Base-by-base conservation (phyloP, 345 rosid species). In the Citrus australasica region DNA sequence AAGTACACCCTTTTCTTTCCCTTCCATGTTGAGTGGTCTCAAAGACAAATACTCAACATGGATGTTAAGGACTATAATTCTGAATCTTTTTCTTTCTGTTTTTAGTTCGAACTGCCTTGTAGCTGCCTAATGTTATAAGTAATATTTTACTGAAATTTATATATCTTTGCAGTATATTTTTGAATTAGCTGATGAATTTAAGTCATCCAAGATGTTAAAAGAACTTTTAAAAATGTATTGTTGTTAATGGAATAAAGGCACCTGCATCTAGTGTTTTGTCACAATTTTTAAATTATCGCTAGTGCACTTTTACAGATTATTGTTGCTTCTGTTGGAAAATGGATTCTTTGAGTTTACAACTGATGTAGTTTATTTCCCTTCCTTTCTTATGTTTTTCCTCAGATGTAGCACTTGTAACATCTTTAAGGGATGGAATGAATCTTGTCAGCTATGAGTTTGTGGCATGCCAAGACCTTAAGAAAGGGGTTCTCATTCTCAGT, bases 391-490 rank as follows among this genome's bases (percentile, higher is more conserved):
- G 38, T 35, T 59, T 37, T 79, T 79, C 46, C 78, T 79, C 92
- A 96, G 99, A 96, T 90, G 93, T 96, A 71, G 95, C 98, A 71
- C 98, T 96, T 28, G 99, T 96, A 56, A 94, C 99, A 66, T 96
- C 99, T 79, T 78, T 96, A 88, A 90, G 99, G 88, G 99, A 96
- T 82, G 99, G 99, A 79, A 96, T 96, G 99, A 96, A 96, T 87
- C 98, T 96, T 81, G 99, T 96, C 77, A 96, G 98, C 80, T 97
- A 94, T 73, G 99, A 97, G 83, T 97, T 97, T 85, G 99, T 97
- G 74, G 98, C 99, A 64, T 97, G 99, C 88, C 99, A 97, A 88
- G 98, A 89, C 68, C 85, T 89, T 14, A 97, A 97, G 89, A 97
- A 94, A 81, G 99, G 99, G 30, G 99, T 97, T 84, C 98, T 97